Conservation (phyloP, 2,329 filamentous ascomycete genomes). For the Ophiobolus disseminans region DNA sequence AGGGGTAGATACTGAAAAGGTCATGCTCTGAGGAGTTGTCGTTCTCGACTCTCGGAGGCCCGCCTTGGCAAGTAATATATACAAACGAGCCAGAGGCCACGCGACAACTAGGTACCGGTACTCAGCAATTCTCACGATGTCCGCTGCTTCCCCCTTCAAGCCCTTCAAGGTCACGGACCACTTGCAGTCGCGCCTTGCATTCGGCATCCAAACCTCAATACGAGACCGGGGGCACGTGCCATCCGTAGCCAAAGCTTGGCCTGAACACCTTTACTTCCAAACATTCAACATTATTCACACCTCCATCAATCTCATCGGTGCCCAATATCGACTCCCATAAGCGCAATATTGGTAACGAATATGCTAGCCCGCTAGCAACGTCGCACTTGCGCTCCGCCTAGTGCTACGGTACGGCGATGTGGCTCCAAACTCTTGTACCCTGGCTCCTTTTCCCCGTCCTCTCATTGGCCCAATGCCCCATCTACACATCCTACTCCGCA, state of each 20-base stretch:
- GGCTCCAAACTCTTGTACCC: slow-evolving; percentile 12
- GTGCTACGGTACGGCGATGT: slow-evolving; percentile 5
- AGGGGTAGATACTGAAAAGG: slow-evolving; percentile 29
- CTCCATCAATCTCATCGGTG: too few relatives aligned
- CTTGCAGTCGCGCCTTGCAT: background rate
- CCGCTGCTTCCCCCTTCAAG: too few relatives aligned
- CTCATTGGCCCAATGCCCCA: slow-evolving; percentile 49
- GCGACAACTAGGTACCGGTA: too few relatives aligned
- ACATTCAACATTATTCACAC: background rate
- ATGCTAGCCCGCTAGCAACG: background rate
- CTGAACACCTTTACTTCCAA: slow-evolving; percentile 2
- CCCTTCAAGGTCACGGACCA: too few relatives aligned
- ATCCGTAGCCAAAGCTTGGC: slow-evolving; percentile 14
- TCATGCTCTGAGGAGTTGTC: too few relatives aligned
- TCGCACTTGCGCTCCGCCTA: too few relatives aligned
- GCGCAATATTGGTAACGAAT: background rate
- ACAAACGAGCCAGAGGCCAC: too few relatives aligned
- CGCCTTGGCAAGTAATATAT: slow-evolving; percentile 29
- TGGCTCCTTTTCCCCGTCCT: slow-evolving; percentile 19
- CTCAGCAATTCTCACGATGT: background rate
- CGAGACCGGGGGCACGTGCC: slow-evolving; percentile 5
- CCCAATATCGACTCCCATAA: background rate
- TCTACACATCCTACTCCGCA: slow-evolving; percentile 52
- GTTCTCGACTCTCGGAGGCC: too few relatives aligned
- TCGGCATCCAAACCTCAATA: background rate